Evolutionary conservation across 2,329 filamentous ascomycete genomes (phyloP).

Genomic region (Trichoderma atroviride): DNA sequence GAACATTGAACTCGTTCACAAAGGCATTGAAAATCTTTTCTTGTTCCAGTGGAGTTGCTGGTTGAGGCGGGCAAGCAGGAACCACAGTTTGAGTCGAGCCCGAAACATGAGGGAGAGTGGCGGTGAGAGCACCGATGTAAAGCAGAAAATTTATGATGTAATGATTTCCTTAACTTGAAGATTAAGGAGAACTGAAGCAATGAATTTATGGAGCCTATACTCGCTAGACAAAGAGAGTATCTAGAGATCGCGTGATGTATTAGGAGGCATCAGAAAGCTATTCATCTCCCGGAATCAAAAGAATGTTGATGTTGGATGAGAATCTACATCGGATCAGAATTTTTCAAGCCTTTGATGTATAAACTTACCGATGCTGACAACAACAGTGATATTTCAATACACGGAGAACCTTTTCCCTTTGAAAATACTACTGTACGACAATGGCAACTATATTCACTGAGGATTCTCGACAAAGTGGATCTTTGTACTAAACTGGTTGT

Average conservation of each 20-base stretch:
- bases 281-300: background rate
- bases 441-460: background rate
- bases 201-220: background rate
- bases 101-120: background rate
- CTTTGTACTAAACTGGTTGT: background rate
- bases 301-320: background rate
- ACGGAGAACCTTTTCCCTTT: background rate
- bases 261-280: background rate
- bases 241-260: background rate
- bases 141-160: background rate
- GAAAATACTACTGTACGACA: background rate
- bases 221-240: background rate
- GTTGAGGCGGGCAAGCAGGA: background rate
- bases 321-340: background rate
- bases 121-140: constrained; percentile 2
- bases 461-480: constrained; percentile 1
- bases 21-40: background rate
- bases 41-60: background rate
- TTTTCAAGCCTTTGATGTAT: background rate
- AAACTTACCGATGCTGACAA: background rate
- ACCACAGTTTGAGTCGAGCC: background rate
- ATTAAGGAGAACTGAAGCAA: background rate
- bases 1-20: background rate
- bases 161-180: background rate
- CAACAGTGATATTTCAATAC: background rate